A percentile compares a stretch with the other conserved stretches of the same genome.
Conservation (phyloP, 352 stramenopile species). For the Elongisporangium senticosum region DNA sequence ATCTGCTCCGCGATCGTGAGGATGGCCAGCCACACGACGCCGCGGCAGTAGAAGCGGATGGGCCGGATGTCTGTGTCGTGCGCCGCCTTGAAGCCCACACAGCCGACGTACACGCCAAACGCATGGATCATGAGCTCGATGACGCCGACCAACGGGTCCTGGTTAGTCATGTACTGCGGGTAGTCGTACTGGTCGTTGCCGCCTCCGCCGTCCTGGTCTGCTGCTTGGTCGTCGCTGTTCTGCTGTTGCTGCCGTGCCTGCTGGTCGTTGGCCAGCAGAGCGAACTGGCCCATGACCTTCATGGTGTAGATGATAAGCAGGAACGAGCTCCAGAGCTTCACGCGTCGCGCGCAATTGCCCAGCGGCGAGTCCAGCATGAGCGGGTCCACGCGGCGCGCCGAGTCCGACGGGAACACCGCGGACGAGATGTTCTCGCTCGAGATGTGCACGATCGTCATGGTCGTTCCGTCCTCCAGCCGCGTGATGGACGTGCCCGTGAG, state of each 20-base stretch:
- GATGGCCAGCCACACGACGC: conserved; percentile 72
- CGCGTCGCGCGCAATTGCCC: conserved; percentile 72
- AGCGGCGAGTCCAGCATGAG: conserved; percentile 82
- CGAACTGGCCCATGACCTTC: conserved; percentile 86
- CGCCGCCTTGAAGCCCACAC: conserved; percentile 80
- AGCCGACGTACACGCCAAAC: conserved; percentile 83
- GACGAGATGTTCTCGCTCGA: conserved; percentile 79
- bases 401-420: conserved; percentile 80
- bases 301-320: conserved; percentile 88
- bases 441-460: conserved; percentile 69
- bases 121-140: conserved; percentile 73
- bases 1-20: conserved; percentile 75
- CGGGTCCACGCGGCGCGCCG: conserved; percentile 70
- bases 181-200: conserved; percentile 65
- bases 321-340: conserved; percentile 87
- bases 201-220: conserved; percentile 21
- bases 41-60: conserved; percentile 80
- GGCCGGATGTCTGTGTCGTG: conserved; percentile 84
- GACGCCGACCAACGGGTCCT: conserved; percentile 57
- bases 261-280: conserved; percentile 76
- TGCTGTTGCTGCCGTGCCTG: conserved; percentile 40
- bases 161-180: conserved; percentile 67
- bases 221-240: conserved; percentile 17
- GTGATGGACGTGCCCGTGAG: conserved; percentile 12
- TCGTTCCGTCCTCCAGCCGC: conserved; percentile 33